Evolutionary conservation across 2,329 filamentous ascomycete species (phyloP).

Genomic region (Pseudogymnoascus sp.): DNA sequence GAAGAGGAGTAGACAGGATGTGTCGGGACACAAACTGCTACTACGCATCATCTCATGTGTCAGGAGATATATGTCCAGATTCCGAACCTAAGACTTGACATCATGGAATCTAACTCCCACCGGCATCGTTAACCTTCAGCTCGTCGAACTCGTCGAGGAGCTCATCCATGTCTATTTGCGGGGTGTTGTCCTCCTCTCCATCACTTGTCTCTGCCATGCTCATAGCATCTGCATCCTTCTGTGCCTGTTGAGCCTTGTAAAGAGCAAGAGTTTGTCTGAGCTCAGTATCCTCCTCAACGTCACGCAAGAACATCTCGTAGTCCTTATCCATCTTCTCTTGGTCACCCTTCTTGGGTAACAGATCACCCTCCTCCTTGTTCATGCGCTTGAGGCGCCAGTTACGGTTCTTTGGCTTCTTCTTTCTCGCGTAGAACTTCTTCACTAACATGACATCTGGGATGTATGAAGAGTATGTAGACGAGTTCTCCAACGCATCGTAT

Average conservation of each 20-base stretch:
- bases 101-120: background rate
- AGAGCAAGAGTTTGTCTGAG: constrained; percentile 75
- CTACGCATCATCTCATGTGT: background rate
- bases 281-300: constrained; percentile 93
- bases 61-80: background rate
- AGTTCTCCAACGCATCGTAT: constrained; percentile 75
- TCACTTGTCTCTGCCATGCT: constrained; percentile 59
- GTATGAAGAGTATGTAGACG: constrained; percentile 65
- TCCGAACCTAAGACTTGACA: background rate
- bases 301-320: constrained; percentile 94
- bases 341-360: constrained; percentile 79
- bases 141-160: constrained; percentile 91
- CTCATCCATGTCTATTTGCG: constrained; percentile 71
- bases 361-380: constrained; percentile 80
- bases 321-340: constrained; percentile 84
- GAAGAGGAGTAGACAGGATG: background rate
- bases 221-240: constrained; percentile 57
- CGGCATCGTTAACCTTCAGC: constrained; percentile 51
- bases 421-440: constrained; percentile 91
- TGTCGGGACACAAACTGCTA: background rate
- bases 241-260: constrained; percentile 59
- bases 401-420: constrained; percentile 74
- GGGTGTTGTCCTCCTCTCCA: constrained; percentile 58
- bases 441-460: constrained; percentile 92
- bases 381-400: constrained; percentile 96